Conservation (phyloP, 768 basidiomycete genomes). For the Panaeolus cyanescens region DNA sequence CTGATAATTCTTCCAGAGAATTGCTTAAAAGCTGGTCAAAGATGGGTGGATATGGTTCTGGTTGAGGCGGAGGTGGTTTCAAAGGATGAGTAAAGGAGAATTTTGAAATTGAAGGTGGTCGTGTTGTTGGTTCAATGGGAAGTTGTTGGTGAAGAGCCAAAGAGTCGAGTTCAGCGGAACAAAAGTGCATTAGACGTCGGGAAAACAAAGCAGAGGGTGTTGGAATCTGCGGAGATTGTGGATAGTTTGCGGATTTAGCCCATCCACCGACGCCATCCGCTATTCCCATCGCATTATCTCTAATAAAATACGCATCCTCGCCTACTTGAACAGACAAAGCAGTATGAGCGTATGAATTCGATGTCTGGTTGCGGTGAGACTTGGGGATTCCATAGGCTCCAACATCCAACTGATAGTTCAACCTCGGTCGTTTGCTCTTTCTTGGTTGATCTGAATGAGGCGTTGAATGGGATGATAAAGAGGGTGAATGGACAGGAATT, state of each 20-base stretch:
- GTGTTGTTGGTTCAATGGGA: constrained; percentile 11
- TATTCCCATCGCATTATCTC: constrained; percentile 87
- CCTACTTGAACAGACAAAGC: constrained; percentile 76
- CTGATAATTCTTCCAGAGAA: constrained; percentile 54
- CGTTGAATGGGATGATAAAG: constrained; percentile 24
- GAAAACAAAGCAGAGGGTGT: constrained; percentile 63
- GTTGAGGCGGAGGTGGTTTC: constrained; percentile 22
- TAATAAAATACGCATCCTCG: constrained; percentile 88
- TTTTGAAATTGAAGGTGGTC: constrained; percentile 17
- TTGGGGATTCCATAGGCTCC: constrained; percentile 90
- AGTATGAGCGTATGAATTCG: constrained; percentile 27
- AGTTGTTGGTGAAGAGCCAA: constrained; percentile 5
- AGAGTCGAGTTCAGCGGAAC: constrained; percentile 58
- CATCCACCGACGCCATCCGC: constrained; percentile 97
- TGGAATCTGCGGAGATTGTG: constrained; percentile 22
- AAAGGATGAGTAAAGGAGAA: constrained; percentile 28
- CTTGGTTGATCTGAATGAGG: constrained; percentile 24
- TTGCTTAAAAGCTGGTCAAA: constrained; percentile 30
- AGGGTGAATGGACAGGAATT: constrained; percentile 27
- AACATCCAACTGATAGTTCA: constrained; percentile 58
- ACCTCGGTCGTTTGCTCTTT: constrained; percentile 28
- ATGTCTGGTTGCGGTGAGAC: constrained; percentile 24
- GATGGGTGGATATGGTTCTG: not conserved
- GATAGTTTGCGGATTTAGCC: constrained; percentile 41
- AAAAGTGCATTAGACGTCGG: constrained; percentile 83